Base-by-base conservation (phyloP, 2,329 filamentous ascomycete species). In the Talaromyces verruculosus region DNA sequence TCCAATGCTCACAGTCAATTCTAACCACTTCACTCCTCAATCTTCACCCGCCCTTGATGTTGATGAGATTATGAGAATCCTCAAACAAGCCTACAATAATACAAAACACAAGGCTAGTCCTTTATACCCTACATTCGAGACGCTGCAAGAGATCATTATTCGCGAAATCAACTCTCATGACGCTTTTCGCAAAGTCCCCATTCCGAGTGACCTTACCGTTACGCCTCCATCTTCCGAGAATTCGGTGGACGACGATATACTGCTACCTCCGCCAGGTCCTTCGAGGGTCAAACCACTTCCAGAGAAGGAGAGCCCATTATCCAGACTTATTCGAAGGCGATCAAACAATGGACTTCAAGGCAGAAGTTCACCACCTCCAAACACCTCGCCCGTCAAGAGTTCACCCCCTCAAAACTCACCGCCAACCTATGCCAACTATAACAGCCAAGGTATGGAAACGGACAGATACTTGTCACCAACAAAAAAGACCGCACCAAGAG, bases 141-240 rank as follows among this genome's bases (percentile, higher is more conserved):
- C 75, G 5, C 69, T 81, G 15, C 78, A 81, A 65, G 79, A 81
- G 70, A 74, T 78, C 17, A 81, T 81, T 45, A 71, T 81, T 37
- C 77, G 78, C 10, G 79, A 81, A 65, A 79, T 81, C 61, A 81
- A 81, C 63, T 80, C 77, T 2, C 79, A 80, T 58, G 78, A 80
- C 63, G 78, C 79, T 13, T 80, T 81, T 65, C 75, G 71, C 33
- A 71, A 70, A 17, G 72, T 79, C 0, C 74, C 76, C 39, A 60
- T 74, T 51, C 75, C 77, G 15, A 69, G 67, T n/a, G 76, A 76
- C 75, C 33, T 72, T 71, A 6, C 22, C 22, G 77, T 77, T 58
- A 78, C 76, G 0, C 77, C 77, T 8, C 71, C 72, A 1, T 60
- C 71, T 19, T 71, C 68, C 3, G 67, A 73, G 45, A 68, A 70